Percentiles rank a stretch among this genome's conserved stretches.
Conservation (phyloP, 2,329 filamentous ascomycete species). For the Paecilomyces niveus region DNA sequence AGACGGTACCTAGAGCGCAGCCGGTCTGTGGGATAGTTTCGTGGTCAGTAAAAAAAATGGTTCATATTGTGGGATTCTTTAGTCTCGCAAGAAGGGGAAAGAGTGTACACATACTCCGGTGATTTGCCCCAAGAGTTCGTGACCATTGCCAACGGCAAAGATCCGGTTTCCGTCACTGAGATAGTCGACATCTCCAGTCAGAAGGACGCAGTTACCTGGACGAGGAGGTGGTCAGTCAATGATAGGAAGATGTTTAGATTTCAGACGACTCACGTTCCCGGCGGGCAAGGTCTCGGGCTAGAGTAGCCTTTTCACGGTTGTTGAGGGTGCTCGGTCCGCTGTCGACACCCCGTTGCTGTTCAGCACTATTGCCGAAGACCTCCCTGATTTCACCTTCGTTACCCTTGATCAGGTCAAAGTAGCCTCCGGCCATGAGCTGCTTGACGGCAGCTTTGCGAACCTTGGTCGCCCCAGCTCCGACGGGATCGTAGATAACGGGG, state of each 20-base stretch:
- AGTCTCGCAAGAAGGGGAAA: not conserved
- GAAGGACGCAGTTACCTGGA: conserved; percentile 59
- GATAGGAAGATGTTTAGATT: too few species aligned
- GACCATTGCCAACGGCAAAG: conserved; percentile 67
- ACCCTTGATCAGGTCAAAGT: conserved; percentile 85
- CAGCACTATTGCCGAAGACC: conserved; percentile 52
- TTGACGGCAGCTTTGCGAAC: conserved; percentile 66
- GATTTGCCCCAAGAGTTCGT: conserved; percentile 47
- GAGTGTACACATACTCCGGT: conserved; percentile 30
- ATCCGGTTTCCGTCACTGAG: conserved; percentile 67
- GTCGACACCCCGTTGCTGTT: conserved; percentile 78
- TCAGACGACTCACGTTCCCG: conserved; percentile 46
- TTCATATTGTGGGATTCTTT: not conserved
- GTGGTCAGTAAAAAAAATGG: not conserved
- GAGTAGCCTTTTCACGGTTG: conserved; percentile 48
- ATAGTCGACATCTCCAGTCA: conserved; percentile 75
- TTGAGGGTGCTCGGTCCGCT: conserved; percentile 53
- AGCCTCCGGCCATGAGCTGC: conserved; percentile 63
- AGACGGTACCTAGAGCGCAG: conserved; percentile 74
- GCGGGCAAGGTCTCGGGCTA: conserved; percentile 61
- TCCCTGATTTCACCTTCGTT: conserved; percentile 84
- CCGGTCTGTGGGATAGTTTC: conserved; percentile 49
- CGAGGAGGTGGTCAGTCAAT: conserved; percentile 1
- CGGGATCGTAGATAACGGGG: conserved; percentile 80
- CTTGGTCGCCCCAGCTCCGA: conserved; percentile 77